Evolutionary conservation across 805 yeast genomes (phyloP).

Genomic region (Metschnikowia colocasiae): DNA sequence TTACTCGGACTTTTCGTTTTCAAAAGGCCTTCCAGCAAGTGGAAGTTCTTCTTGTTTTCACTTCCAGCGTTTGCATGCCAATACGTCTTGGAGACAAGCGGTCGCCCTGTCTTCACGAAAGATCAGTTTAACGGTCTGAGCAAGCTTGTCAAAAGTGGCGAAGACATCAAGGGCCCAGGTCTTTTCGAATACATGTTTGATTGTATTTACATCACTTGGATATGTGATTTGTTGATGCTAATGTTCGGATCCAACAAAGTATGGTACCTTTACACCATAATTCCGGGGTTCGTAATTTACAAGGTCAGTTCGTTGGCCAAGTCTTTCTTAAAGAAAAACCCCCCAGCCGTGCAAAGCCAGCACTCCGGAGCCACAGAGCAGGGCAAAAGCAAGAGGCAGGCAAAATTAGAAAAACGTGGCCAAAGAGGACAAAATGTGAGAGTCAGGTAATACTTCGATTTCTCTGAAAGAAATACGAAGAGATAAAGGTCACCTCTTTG

Average conservation of each 20-base stretch:
- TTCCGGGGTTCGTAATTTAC: conserved; percentile 52
- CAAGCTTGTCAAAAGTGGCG: conserved; percentile 51
- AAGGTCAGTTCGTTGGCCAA: conserved; percentile 40
- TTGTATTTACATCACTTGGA: conserved; percentile 60
- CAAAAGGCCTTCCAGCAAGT: conserved; percentile 15
- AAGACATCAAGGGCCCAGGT: conserved; percentile 59
- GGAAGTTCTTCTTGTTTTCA: conserved; percentile 30
- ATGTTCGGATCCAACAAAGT: conserved; percentile 54
- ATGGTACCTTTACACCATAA: conserved; percentile 52
- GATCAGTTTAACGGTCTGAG: conserved; percentile 29
- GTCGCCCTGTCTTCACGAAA: conserved; percentile 52
- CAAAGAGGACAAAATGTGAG: conserved; percentile 11
- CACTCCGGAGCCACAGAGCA: conserved; percentile 4
- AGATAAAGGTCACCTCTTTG: not conserved
- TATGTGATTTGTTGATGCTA: conserved; percentile 51
- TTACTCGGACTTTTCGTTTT: conserved; percentile 12
- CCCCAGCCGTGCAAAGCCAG: not conserved
- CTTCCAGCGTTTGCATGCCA: conserved; percentile 41
- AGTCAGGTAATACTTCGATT: not conserved
- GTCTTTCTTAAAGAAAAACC: conserved; percentile 14
- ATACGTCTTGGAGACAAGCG: conserved; percentile 53
- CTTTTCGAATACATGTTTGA: conserved; percentile 73
- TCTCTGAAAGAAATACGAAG: not conserved
- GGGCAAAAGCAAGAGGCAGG: conserved; percentile 18
- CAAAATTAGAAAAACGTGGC: conserved; percentile 17